Evolutionary conservation across 2,329 filamentous ascomycete genomes (phyloP), one percentile per base, ranked within the genome.

Genomic region (Aspergillus hiratsukae): DNA sequence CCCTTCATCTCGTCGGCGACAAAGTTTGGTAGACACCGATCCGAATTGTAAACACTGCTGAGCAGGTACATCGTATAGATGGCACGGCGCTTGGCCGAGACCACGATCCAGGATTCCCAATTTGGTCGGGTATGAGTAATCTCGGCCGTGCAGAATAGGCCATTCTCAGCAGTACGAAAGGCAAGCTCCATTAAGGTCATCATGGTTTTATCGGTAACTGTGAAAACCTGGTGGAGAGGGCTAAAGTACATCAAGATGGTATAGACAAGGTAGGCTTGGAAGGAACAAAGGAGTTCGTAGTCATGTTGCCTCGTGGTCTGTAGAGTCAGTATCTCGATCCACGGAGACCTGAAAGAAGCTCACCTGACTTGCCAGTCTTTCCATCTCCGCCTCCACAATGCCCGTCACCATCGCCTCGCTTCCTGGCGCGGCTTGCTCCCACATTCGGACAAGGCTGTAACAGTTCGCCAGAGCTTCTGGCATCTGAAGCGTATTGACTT

Each of bases 231-330:
- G 9, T 64, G 61, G 0, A 60, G 60, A 1, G 73, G 59, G 0
- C 66, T 65, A 53, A 81, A 82, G 61, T 80, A 82, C 2, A 80
- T 50, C 2, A 79, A 70, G 64, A 84, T 75, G 2, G 74, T 66
- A 57, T 83, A 82, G n/a, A 83, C 72, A 2, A 84, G 67, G 62
- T 81, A 82, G 0, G 81, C 78, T 58, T 84, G 82, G 41, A 83
- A 81, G 1, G 76, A 69, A 0, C 75, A 72, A 0, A 84, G 73
- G 0, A 75, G 65, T 5, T 67, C 62, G 28, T 68, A 59, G 19
- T 70, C 62, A 48, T 64, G 57, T 35, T 51, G 23, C 6, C 31
- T 35, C 19, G 23, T n/a, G 3, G 27, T 23, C 43, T 52, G 5
- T 41, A 55, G 49, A 3, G 1, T 35, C 11, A 21, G 0, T 35